Base-by-base conservation (phyloP, 2,329 filamentous ascomycete genomes). In the Penicillium sp. region DNA sequence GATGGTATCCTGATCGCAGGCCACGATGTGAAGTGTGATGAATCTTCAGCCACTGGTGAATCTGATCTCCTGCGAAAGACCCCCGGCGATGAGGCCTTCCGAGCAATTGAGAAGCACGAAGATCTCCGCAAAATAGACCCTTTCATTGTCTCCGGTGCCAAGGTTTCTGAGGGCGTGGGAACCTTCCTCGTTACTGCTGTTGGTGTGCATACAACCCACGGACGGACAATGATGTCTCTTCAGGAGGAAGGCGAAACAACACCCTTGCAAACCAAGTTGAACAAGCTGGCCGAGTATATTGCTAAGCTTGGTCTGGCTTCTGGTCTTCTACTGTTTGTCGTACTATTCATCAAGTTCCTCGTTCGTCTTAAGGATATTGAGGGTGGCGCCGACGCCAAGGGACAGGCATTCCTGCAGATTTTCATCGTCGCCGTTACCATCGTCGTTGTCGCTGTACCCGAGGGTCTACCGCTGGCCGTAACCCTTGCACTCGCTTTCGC, bases 131-230 rank as follows among this genome's bases (percentile, higher is more conserved):
- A 90, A 70, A 79, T 89, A 63, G 91, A 93, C 68, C 91, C 91
- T 0, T 94, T 94, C 75, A 92, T 94, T 63, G 81, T 93, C 4
- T 93, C 90, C 25, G 91, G 91, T 49, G 89, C 89, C 2, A 92
- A 92, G 67, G 87, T 94, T 11, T 87, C 87, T 0, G 89, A 92
- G 69, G 91, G 91, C 57, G 83, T 92, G 7, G 91, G 91, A 10
- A 87, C 85, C 4, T 93, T 92, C 75, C 74, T 94, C 57, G 90
- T 93, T 57, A 92, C 89, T 1, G 85, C 90, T 4, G 87, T 89
- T 19, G 91, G 91, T 64, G 82, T 89, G 38, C 84, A 93, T 74
- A 91, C 90, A 0, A 89, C 85, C 35, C 88, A 91, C 69, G 91
- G 91, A 58, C 90, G 91, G 70, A 92, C 88, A 2, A 84, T 93